A percentile compares a stretch with the other conserved stretches of the same genome.
Evolutionary conservation across 305 asterid species (phyloP).

Genomic region (Solanum hybrid): DNA sequence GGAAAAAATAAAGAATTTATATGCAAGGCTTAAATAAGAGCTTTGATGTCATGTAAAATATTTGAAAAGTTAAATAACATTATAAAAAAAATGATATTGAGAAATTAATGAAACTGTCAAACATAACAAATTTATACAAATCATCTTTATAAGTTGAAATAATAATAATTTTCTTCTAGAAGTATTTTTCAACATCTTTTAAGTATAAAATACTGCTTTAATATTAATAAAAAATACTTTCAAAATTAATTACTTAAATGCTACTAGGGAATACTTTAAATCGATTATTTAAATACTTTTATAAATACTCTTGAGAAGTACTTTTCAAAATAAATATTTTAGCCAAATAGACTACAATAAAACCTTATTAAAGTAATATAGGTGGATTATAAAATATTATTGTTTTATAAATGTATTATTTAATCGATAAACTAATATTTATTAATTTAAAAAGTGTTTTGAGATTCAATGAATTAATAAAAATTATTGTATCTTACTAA

Average conservation of each 20-base stretch:
- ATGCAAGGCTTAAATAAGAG: background rate
- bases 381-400: background rate
- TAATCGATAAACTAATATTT: too few relatives aligned
- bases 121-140: too few relatives aligned
- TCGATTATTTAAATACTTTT: background rate
- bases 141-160: fast-evolving
- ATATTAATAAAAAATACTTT: background rate
- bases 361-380: background rate
- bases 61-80: background rate
- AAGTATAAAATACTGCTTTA: background rate
- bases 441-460: too few relatives aligned
- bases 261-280: background rate
- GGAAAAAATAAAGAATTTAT: background rate
- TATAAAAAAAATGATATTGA: background rate
- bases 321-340: background rate
- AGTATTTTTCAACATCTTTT: too few relatives aligned
- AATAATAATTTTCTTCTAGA: background rate
- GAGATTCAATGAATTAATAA: too few relatives aligned
- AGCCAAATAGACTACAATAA: background rate
- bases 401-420: too few relatives aligned
- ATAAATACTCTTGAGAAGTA: background rate
- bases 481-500: too few relatives aligned
- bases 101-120: background rate
- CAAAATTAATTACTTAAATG: background rate
- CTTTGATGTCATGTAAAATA: background rate